These are phyloP conservation scores for Anaeramoeba flamelloides DNA, from an alignment of 78 protist species.

Conservation along the genomic window DNA sequence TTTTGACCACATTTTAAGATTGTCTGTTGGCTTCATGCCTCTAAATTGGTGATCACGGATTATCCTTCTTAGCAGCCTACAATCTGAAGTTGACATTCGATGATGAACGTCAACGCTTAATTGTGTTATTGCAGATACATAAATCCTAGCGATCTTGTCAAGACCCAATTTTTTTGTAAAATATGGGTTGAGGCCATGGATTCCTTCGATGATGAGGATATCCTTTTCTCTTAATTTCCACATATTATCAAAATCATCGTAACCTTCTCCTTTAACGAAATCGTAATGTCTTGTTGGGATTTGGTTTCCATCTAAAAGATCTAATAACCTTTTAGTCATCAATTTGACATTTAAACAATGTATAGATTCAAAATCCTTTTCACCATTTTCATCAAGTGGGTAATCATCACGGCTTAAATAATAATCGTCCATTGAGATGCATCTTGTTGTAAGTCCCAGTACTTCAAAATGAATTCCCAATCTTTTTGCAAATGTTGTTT, in stretches of 20 bases:
- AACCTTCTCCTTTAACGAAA: conserved; percentile 6
- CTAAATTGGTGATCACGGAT: conserved; percentile 24
- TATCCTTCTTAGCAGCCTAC: conserved; percentile 26
- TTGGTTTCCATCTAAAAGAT: not conserved
- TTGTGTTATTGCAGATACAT: conserved; percentile 33
- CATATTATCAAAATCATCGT: too few species aligned
- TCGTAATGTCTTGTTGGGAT: conserved; percentile 26
- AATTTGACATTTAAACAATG: conserved; percentile 16
- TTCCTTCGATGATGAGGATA: conserved; percentile 35
- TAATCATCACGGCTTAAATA: conserved; percentile 19
- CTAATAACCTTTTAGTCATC: conserved; percentile 3
- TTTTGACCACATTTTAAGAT: conserved; percentile 20
- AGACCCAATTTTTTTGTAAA: conserved; percentile 6
- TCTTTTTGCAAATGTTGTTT: conserved; percentile 35
- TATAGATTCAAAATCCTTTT: conserved; percentile 23
- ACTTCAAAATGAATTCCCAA: conserved; percentile 15
- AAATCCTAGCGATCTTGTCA: conserved; percentile 33
- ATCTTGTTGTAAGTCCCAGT: conserved; percentile 11
- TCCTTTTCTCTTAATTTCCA: conserved; percentile 3
- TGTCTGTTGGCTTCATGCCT: conserved; percentile 15
- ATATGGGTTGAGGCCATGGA: conserved; percentile 21
- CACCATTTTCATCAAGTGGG: conserved; percentile 12
- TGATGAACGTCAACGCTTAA: conserved; percentile 33
- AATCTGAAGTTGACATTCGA: conserved; percentile 22
- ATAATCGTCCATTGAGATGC: conserved; percentile 26